Evolutionary conservation across 257 asterid species (phyloP).

Genomic region (Paulownia fortunei): DNA sequence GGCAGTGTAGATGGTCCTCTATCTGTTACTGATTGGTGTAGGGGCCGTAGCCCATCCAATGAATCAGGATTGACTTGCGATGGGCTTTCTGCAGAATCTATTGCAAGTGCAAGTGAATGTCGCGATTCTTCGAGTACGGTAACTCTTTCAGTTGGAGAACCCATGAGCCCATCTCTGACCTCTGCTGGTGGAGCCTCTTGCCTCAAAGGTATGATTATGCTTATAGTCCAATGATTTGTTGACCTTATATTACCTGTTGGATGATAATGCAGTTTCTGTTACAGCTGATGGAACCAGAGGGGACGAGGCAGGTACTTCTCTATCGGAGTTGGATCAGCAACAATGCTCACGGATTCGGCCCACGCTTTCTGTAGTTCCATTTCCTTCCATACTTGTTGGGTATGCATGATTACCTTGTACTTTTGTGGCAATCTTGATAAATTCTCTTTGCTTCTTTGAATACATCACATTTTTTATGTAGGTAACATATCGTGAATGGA

Average conservation of each 20-base stretch:
- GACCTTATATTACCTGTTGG: constrained; percentile 27
- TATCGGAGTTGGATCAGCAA: constrained; percentile 80
- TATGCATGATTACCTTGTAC: constrained; percentile 44
- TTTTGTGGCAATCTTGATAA: neutral
- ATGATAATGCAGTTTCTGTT: constrained; percentile 37
- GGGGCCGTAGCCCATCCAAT: constrained; percentile 80
- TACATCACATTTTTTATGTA: constrained; percentile 1
- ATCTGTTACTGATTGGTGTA: constrained; percentile 93
- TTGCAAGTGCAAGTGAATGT: constrained; percentile 92
- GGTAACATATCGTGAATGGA: neutral
- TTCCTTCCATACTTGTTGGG: constrained; percentile 98
- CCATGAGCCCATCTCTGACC: constrained; percentile 86
- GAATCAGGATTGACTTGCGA: constrained; percentile 75
- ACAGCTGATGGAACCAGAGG: constrained; percentile 72
- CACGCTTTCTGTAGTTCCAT: constrained; percentile 86
- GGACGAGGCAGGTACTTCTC: constrained; percentile 63
- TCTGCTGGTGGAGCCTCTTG: constrained; percentile 66
- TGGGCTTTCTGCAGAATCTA: constrained; percentile 86
- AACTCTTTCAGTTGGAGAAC: constrained; percentile 77
- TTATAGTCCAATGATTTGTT: constrained; percentile 24
- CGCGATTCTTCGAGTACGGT: constrained; percentile 92
- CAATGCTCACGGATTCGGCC: constrained; percentile 71
- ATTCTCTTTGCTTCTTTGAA: constrained; percentile 13
- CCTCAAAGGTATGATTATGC: constrained; percentile 60
- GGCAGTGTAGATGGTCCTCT: constrained; percentile 93